Evolutionary conservation across 306 rosid species (phyloP).

Genomic region (Canavalia gladiata): DNA sequence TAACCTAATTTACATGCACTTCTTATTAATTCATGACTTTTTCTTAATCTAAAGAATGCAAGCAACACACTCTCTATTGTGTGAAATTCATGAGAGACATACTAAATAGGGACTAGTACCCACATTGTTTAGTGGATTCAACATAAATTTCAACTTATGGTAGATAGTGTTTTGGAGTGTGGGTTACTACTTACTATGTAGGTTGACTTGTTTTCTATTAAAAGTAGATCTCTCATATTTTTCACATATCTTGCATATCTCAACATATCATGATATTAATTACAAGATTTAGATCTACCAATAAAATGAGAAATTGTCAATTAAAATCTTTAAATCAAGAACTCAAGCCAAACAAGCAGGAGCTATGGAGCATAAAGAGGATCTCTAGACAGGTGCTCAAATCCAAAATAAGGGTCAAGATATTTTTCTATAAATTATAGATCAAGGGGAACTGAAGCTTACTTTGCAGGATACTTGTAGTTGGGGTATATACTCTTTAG

Average conservation of each 20-base stretch:
- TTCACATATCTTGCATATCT: background rate
- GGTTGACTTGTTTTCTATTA: background rate
- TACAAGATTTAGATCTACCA: background rate
- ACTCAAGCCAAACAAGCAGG: background rate
- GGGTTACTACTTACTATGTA: background rate
- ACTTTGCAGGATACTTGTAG: conserved; percentile 73
- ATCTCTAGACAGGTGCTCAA: background rate
- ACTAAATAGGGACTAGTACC: background rate
- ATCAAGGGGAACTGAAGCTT: conserved; percentile 45
- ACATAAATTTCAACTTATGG: background rate
- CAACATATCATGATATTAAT: background rate
- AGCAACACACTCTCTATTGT: background rate
- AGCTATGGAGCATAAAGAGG: background rate
- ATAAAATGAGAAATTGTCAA: background rate
- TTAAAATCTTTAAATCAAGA: background rate
- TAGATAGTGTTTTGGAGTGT: background rate
- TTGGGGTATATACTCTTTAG: conserved; percentile 67
- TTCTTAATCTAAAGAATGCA: background rate
- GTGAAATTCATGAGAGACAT: background rate
- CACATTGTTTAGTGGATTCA: background rate
- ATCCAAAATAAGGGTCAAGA: background rate
- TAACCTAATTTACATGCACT: background rate
- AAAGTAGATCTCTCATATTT: background rate
- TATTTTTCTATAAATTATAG: background rate
- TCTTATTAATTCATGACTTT: background rate